phyloP scores from a whole-genome alignment of 2,329 filamentous ascomycete species.

The Byssochlamys sp. region DNA sequence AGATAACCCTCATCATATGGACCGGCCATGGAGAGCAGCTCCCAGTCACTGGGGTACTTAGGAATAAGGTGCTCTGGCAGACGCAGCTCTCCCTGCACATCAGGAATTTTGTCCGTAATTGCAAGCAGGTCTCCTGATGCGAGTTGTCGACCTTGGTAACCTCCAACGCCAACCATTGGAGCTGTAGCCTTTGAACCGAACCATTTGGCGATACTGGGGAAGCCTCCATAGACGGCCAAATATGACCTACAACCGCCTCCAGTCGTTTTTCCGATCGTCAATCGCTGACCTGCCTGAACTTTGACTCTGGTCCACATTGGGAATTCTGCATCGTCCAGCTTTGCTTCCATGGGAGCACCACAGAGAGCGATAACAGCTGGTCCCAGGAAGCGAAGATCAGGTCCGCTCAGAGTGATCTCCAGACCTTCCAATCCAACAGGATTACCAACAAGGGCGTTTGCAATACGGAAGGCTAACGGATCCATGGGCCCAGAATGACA shows the following conservation, averaged over 20 bases:
- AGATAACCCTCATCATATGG: conserved; percentile 50
- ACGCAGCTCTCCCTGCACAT: conserved; percentile 20
- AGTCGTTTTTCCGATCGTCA: conserved; percentile 47
- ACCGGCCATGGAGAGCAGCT: conserved; percentile 46
- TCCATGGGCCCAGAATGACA: conserved; percentile 55
- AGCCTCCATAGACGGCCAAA: conserved; percentile 48
- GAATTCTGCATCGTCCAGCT: conserved; percentile 40
- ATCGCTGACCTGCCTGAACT: conserved; percentile 41
- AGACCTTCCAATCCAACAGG: conserved; percentile 42
- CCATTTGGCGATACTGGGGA: conserved; percentile 46
- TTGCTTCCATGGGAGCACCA: conserved; percentile 45
- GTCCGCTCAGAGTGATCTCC: conserved; percentile 53
- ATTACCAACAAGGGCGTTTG: conserved; percentile 53
- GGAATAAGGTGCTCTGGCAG: conserved; percentile 42
- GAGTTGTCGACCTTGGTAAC: conserved; percentile 50
- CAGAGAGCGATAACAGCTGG: conserved; percentile 49
- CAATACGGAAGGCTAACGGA: conserved; percentile 47
- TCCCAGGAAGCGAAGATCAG: conserved; percentile 48
- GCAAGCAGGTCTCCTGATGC: conserved; percentile 46
- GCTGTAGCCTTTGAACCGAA: conserved; percentile 53
- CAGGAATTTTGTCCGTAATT: conserved; percentile 32
- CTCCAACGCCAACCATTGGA: conserved; percentile 49
- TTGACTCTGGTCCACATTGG: conserved; percentile 49
- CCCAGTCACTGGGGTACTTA: conserved; percentile 42
- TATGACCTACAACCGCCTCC: conserved; percentile 49